Evolutionary conservation across 2,329 filamentous ascomycete genomes (phyloP).

Genomic region (Neofusicoccum umdonicola): DNA sequence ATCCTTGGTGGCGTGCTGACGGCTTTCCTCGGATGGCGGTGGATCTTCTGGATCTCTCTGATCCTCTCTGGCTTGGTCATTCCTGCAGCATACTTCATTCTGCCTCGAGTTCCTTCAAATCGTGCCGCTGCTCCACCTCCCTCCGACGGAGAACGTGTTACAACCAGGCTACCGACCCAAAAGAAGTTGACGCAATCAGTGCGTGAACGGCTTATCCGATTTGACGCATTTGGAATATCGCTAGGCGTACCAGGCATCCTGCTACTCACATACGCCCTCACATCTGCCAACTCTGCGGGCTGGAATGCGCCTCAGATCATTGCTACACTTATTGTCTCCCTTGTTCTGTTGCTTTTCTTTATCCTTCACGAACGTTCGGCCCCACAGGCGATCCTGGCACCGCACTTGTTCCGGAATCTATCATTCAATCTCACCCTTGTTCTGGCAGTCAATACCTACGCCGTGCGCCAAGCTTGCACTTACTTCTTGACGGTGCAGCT

Average conservation of each 20-base stretch:
- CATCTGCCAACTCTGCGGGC: conserved; percentile 4
- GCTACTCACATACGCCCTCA: conserved; percentile 15
- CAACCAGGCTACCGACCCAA: not conserved
- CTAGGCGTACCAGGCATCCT: conserved; percentile 15
- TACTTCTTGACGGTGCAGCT: conserved; percentile 18
- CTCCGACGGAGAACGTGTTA: not conserved
- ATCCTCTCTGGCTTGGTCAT: conserved; percentile 12
- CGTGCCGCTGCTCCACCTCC: not conserved
- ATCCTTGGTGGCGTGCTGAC: conserved; percentile 17
- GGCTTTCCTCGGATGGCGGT: conserved; percentile 15
- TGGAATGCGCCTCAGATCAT: conserved; percentile 8
- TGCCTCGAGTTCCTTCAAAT: not conserved
- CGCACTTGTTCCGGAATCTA: conserved; percentile 15
- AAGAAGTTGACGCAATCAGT: conserved; percentile 10
- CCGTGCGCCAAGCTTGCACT: conserved; percentile 17
- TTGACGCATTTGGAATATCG: conserved; percentile 15
- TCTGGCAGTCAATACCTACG: conserved; percentile 8
- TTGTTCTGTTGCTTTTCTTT: not conserved
- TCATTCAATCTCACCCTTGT: conserved; percentile 15
- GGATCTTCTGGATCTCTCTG: conserved; percentile 18
- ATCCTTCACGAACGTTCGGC: not conserved
- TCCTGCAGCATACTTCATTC: conserved; percentile 14
- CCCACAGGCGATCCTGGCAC: conserved; percentile 7
- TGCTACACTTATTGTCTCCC: not conserved
- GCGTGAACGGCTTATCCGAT: conserved; percentile 7